Evolutionary conservation across 1,284 basidiomycete species (phyloP).

Genomic region (Irpex sp.): DNA sequence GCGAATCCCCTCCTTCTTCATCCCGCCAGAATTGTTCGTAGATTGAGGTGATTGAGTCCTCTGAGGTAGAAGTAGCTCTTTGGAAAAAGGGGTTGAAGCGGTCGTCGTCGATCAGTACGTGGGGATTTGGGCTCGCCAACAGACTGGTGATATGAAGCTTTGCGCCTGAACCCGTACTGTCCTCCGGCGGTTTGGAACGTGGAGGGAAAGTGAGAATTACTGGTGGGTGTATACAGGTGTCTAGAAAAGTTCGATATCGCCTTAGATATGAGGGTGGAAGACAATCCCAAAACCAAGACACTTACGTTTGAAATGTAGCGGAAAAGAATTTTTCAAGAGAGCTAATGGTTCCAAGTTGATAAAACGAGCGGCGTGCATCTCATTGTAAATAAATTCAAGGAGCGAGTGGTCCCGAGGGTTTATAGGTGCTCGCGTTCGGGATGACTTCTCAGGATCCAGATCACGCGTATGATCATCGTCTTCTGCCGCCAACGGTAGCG

Average conservation of each 20-base stretch:
- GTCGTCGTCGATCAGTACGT: slow-evolving; percentile 41
- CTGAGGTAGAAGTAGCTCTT: background rate
- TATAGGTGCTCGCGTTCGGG: background rate
- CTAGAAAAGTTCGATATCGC: slow-evolving; percentile 28
- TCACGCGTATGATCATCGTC: background rate
- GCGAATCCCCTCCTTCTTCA: background rate
- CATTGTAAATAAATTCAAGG: slow-evolving; percentile 59
- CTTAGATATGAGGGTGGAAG: background rate
- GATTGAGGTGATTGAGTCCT: background rate
- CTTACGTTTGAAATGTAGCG: slow-evolving; percentile 57
- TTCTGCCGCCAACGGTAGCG: background rate
- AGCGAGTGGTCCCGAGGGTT: slow-evolving; percentile 68
- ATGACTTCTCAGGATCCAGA: background rate
- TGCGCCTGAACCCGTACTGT: background rate
- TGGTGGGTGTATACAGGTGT: slow-evolving; percentile 60
- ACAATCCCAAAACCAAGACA: background rate
- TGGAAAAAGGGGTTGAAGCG: slow-evolving; percentile 33
- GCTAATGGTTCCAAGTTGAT: slow-evolving; percentile 63
- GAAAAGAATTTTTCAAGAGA: slow-evolving; percentile 52
- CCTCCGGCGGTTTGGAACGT: background rate
- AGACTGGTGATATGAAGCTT: slow-evolving; percentile 23
- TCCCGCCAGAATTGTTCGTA: background rate
- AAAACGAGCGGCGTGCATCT: slow-evolving; percentile 62
- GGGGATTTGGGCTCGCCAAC: slow-evolving; percentile 28
- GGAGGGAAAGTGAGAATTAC: slow-evolving; percentile 58